These are phyloP conservation scores for Sicyos edulis DNA, from an alignment of 306 rosid species.

Conservation along the genomic window DNA sequence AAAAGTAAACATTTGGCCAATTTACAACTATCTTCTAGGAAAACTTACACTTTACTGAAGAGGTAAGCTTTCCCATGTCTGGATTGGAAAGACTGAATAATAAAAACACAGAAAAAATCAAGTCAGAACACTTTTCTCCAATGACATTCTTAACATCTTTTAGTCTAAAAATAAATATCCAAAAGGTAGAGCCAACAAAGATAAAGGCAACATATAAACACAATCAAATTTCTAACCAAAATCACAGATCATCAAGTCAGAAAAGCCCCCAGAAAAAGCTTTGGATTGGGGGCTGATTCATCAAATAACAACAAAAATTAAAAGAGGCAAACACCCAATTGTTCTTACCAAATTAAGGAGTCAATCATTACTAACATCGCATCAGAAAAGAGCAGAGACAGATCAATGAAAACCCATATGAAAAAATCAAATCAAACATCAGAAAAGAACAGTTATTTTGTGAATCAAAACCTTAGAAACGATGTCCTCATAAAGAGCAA, in stretches of 20 bases:
- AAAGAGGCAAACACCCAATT: neutral
- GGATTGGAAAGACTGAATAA: slow-evolving; percentile 64
- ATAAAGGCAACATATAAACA: neutral
- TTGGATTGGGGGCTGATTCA: neutral
- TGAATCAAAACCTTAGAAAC: slow-evolving; percentile 18
- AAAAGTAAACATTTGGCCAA: neutral
- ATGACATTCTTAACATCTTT: slow-evolving; percentile 8
- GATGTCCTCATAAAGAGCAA: slow-evolving; percentile 25
- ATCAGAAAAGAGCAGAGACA: neutral
- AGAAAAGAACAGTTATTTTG: slow-evolving; percentile 7
- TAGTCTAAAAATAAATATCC: slow-evolving; percentile 2
- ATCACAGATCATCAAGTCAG: neutral
- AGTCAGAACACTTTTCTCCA: slow-evolving; percentile 31
- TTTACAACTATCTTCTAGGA: slow-evolving; percentile 28
- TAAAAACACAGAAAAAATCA: slow-evolving; percentile 26
- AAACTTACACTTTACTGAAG: slow-evolving; percentile 91
- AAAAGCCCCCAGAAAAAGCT: neutral
- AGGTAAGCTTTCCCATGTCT: slow-evolving; percentile 91
- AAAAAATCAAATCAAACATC: slow-evolving; percentile 10
- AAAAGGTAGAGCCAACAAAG: neutral
- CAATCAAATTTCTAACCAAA: neutral
- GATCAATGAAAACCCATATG: neutral
- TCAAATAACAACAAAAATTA: neutral
- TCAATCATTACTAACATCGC: slow-evolving; percentile 3
- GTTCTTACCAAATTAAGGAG: neutral